Evolutionary conservation across 2,329 filamentous ascomycete species (phyloP).

Genomic region (Thelonectria olida): DNA sequence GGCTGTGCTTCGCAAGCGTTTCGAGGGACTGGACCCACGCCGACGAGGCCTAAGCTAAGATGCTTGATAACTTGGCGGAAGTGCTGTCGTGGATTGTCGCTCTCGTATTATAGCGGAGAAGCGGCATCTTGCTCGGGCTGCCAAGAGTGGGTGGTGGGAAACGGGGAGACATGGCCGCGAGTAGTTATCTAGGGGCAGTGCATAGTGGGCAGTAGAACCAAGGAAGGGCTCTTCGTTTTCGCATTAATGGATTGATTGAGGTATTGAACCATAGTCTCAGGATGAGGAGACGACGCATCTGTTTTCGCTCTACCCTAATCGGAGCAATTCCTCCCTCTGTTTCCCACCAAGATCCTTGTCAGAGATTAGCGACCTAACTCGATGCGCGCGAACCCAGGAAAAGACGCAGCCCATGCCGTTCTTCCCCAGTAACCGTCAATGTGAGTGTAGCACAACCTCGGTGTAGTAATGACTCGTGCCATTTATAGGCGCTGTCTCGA

Average conservation of each 20-base stretch:
- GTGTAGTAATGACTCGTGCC: no score
- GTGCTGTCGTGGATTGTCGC: not conserved
- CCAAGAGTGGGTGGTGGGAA: not conserved
- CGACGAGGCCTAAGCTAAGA: not conserved
- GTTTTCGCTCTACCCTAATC: no score
- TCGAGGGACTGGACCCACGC: not conserved
- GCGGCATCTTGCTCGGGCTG: not conserved
- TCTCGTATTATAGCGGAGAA: not conserved
- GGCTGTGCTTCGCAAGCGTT: not conserved
- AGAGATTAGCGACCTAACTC: not conserved
- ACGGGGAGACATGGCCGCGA: not conserved
- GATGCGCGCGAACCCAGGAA: not conserved
- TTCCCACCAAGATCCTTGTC: not conserved
- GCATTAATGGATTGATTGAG: no score
- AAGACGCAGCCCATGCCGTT: no score
- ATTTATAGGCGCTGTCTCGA: no score
- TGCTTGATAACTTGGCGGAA: not conserved
- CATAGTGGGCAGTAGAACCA: not conserved
- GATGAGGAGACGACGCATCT: no score
- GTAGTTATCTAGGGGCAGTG: not conserved
- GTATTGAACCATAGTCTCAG: no score
- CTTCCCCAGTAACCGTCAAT: no score
- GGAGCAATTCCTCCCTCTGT: no score
- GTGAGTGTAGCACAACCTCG: no score
- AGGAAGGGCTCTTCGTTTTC: no score